Base-by-base conservation (phyloP, 495 filamentous ascomycete genomes). In the Daldinia loculata region DNA sequence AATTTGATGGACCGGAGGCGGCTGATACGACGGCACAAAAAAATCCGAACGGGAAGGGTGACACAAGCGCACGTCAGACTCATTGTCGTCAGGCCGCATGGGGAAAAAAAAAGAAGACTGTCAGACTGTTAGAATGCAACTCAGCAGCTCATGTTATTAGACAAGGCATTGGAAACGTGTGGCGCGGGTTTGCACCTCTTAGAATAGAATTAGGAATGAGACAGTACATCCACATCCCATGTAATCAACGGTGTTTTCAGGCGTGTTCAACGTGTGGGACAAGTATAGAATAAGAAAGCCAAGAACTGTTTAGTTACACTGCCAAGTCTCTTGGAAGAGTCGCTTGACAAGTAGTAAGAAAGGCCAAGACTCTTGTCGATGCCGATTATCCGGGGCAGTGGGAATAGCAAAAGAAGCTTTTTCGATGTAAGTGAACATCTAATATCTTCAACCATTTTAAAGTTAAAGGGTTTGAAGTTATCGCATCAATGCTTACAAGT, bases 351-450 rank as follows among this genome's bases (percentile, higher is more conserved):
- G 55, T 64, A 30, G 64, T 45, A 72, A 55, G 24, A 51, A 56
- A 41, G 12, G 34, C 39, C 30, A 70, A 55, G 56, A 48, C 38
- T 26, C 24, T 66, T 51, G 26, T 45, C 57, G 27, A 63, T 73
- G 70, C 70, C 70, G 70, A 73, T 69, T 73, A 73, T 73, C 70
- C 70, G 70, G 70, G 70, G 61, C 53, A 69, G 53, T 52, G 61
- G 56, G 60, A 30, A 60, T 26, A 66, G 55, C 59, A 24, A 59
- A 30, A 51, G 58, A 22, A 56, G 29, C 50, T n/a, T 52, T 29
- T 26, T 14, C 0, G 12, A 24, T 27, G 17, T 24, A 27, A 9
- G 6, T 41, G 34, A 14, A 29, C 8, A 43, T 43, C 19, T 17
- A 29, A 59, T 4, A 50, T 32, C n/a, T 26, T 29, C 24, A 30